These are phyloP conservation scores for Candida takata DNA, from an alignment of 805 yeast species.

Conservation along the genomic window DNA sequence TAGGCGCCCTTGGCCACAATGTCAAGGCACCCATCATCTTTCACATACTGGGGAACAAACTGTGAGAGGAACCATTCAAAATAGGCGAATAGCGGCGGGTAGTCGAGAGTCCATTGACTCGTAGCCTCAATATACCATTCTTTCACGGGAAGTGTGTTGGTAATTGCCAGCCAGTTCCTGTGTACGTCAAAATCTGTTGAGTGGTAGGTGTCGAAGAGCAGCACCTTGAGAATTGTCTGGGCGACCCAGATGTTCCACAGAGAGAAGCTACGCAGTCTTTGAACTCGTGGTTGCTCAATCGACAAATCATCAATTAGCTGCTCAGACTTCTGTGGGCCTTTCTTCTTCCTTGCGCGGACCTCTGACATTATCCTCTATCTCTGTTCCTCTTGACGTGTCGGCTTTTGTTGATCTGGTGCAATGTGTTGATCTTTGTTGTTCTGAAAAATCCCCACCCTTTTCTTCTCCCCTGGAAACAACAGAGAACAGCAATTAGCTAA, in stretches of 20 bases:
- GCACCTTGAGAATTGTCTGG: slow-evolving; percentile 47
- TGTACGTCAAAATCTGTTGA: slow-evolving; percentile 98
- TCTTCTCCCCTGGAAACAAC: too few species aligned
- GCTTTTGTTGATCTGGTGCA: too few species aligned
- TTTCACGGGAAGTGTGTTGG: slow-evolving; percentile 61
- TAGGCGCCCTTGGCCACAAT: slow-evolving; percentile 59
- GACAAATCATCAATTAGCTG: too few species aligned
- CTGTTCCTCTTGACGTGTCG: too few species aligned
- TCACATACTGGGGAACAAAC: slow-evolving; percentile 58
- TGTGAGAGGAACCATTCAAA: slow-evolving; percentile 79
- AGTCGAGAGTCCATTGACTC: slow-evolving; percentile 90
- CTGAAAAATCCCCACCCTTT: too few species aligned
- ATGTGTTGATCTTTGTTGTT: too few species aligned
- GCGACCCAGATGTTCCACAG: slow-evolving; percentile 65
- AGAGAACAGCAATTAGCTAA: too few species aligned
- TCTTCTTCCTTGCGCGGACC: slow-evolving; percentile 11
- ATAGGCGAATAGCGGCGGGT: slow-evolving; percentile 96
- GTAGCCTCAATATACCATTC: slow-evolving; percentile 81
- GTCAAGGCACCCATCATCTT: slow-evolving; percentile 70
- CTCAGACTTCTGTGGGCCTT: too few species aligned
- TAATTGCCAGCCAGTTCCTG: slow-evolving; percentile 93
- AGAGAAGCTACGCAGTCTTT: slow-evolving; percentile 42
- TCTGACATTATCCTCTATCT: slow-evolving; percentile 8
- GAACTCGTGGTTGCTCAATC: too few species aligned
- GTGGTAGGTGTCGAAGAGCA: slow-evolving; percentile 73